Percentiles rank a stretch among this genome's conserved stretches.
phyloP scores from a whole-genome alignment of 805 yeast genomes.

The Pichia eremophila region DNA sequence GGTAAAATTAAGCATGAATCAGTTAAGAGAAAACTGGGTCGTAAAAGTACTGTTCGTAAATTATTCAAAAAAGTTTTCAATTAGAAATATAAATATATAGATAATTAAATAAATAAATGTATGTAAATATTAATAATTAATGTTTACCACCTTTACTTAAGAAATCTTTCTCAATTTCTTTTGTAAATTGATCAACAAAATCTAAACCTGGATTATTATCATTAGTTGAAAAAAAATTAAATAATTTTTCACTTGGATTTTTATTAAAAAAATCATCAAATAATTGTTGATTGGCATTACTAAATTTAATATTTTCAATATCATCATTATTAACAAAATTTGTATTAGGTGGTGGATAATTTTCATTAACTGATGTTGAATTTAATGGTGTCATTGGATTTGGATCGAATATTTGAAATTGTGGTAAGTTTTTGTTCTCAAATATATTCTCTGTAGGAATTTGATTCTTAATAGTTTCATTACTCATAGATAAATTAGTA shows the following conservation, averaged over 20 bases:
- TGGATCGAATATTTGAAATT: too few species aligned
- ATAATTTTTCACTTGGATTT: slow-evolving; percentile 29
- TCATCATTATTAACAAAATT: background rate
- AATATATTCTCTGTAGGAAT: too few species aligned
- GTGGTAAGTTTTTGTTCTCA: background rate
- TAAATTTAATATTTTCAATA: slow-evolving; percentile 6
- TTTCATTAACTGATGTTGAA: background rate
- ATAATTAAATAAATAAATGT: background rate
- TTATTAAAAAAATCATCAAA: slow-evolving; percentile 26
- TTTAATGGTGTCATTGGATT: too few species aligned
- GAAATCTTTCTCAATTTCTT: slow-evolving; percentile 63
- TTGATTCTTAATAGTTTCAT: too few species aligned
- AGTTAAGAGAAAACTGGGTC: background rate
- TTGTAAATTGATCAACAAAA: slow-evolving; percentile 72
- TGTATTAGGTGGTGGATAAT: background rate
- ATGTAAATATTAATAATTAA: background rate
- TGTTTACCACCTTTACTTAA: slow-evolving; percentile 23
- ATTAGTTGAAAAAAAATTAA: slow-evolving; percentile 41
- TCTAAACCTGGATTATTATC: slow-evolving; percentile 42
- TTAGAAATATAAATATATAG: background rate
- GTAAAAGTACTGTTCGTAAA: slow-evolving; percentile 3
- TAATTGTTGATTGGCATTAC: slow-evolving; percentile 19
- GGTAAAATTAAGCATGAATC: background rate
- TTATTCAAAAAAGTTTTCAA: slow-evolving; percentile 7
- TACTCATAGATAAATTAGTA: too few species aligned